Percentiles rank a stretch among this genome's conserved stretches.
Evolutionary conservation across 805 yeast species (phyloP).

Genomic region (Candida oleophila): DNA sequence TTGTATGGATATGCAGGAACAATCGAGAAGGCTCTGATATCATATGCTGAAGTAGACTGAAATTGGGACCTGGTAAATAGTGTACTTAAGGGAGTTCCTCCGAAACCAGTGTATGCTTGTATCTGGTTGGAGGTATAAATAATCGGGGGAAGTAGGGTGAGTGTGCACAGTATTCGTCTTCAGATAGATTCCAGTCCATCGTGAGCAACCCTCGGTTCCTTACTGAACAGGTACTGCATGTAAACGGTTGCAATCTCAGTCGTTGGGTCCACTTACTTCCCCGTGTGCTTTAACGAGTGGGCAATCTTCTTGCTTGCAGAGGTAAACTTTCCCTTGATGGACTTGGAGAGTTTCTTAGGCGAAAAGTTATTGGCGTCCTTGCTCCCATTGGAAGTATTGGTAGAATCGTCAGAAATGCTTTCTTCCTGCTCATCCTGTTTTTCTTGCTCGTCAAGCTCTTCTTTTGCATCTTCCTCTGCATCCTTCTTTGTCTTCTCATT

Average conservation of each 20-base stretch:
- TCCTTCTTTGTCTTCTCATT: background rate
- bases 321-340: slow-evolving; percentile 13
- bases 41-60: background rate
- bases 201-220: background rate
- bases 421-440: background rate
- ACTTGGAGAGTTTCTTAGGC: slow-evolving; percentile 11
- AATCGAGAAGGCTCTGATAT: background rate
- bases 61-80: background rate
- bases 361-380: background rate
- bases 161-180: too few species aligned
- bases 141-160: too few species aligned
- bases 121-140: background rate
- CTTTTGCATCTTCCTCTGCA: slow-evolving; percentile 1
- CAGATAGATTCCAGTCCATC: too few species aligned
- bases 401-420: background rate
- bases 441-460: background rate
- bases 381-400: background rate
- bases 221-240: background rate
- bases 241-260: background rate
- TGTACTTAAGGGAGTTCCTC: too few species aligned
- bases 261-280: background rate
- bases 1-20: background rate
- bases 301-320: slow-evolving; percentile 15
- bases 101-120: too few species aligned
- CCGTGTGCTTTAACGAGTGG: slow-evolving; percentile 2